Evolutionary conservation across 805 yeast species (phyloP), one percentile per base, ranked within the genome.

Genomic region (Yamadazyma kitorensis): DNA sequence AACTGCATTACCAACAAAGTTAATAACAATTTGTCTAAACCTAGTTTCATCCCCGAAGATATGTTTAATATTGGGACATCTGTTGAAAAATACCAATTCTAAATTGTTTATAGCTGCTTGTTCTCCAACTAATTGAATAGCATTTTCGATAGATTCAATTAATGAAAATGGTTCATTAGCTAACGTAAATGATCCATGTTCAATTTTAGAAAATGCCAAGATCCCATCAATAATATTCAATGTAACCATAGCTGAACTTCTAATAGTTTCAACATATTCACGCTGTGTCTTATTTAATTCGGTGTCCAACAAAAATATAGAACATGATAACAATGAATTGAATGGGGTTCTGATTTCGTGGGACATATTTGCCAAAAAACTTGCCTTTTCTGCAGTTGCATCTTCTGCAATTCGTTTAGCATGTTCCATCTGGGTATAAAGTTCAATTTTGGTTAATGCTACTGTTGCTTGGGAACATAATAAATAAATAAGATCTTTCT

Each of bases 271-370:
- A 6, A 73, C 79, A 41, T 74, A 74, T 37, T 71, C 74, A 15
- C 62, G 49, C 42, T 74, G 80, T 6, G 69, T 52, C 21, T 53
- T 57, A 10, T 52, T 60, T 37, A 74, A 51, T 3, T 58, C 61
- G 0, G 80, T 74, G 39, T 73, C 78, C 33, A 74, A 52, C 36
- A 74, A 55, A 41, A 74, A 68, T 3, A 72, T 64, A 2, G 74
- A 63, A 48, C 74, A 71, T 12, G 74, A 69, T 36, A 72, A 54
- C 20, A 71, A 56, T 2, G 75, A 70, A 45, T 75, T 74, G 52
- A 74, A 74, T 1, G 80, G 80, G 2, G 80, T 74, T 31, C 80
- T 54, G 31, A 74, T 73, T 43, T 74, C 80, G 44, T 74, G 80
- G 2, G 78, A 73, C 80, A 74, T 74, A 41, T 74, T 74, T 15